Percentiles rank a stretch among this genome's conserved stretches.
phyloP scores from a whole-genome alignment of 306 rosid genomes.

The Lotus japonicus region DNA sequence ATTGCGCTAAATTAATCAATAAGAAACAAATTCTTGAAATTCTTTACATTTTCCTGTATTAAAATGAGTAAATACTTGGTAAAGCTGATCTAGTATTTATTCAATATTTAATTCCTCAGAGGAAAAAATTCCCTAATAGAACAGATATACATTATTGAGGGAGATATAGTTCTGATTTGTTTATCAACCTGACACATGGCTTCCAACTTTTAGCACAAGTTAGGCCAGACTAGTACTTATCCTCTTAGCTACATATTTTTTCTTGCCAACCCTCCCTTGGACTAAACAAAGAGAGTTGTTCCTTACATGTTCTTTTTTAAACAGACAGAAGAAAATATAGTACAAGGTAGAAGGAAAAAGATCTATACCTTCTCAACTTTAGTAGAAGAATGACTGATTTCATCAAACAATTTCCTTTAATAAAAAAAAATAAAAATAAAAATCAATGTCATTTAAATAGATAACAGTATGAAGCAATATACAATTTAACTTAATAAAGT shows the following conservation, averaged over 20 bases:
- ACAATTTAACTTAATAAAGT: slow-evolving; percentile 7
- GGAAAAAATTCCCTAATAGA: neutral
- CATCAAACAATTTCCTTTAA: slow-evolving; percentile 70
- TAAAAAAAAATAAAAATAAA: neutral
- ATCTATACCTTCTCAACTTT: slow-evolving; percentile 54
- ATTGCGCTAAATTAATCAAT: slow-evolving; percentile 2
- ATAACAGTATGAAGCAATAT: neutral
- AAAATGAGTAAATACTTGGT: neutral
- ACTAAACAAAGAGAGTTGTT: neutral
- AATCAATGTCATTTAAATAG: neutral
- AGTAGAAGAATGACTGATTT: slow-evolving; percentile 31
- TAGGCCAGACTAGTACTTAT: neutral
- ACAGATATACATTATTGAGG: neutral
- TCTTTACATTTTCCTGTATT: slow-evolving; percentile 29
- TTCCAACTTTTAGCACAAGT: slow-evolving; percentile 2
- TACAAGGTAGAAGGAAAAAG: neutral
- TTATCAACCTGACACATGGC: slow-evolving; percentile 7
- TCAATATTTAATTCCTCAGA: neutral
- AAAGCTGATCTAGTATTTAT: neutral
- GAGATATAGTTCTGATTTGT: neutral
- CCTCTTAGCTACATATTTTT: neutral
- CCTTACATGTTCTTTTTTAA: neutral
- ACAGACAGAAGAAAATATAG: neutral
- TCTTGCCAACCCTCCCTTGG: neutral
- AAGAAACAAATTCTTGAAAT: neutral